Conservation (phyloP, 164 flowering plant species). For the Brasenia schreberi region DNA sequence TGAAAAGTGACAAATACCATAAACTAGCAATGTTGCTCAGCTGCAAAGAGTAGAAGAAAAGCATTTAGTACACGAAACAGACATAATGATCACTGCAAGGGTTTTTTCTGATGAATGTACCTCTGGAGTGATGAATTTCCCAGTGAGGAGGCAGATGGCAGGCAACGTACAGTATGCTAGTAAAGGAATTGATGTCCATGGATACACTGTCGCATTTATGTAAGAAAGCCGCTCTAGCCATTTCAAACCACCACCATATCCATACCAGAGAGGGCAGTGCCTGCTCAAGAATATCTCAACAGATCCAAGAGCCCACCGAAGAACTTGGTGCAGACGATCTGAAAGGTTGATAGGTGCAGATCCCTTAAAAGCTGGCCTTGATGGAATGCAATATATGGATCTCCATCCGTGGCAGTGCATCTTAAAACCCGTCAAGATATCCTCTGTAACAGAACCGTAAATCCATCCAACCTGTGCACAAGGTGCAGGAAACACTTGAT, state of each 20-base stretch:
- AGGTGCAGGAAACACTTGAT: too few species aligned
- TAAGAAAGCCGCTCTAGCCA: conserved; percentile 67
- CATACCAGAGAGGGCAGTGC: conserved; percentile 95
- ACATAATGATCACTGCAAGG: not conserved
- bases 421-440: conserved; percentile 88
- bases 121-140: conserved; percentile 86
- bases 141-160: conserved; percentile 86
- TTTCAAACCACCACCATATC: conserved; percentile 61
- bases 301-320: conserved; percentile 93
- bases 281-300: conserved; percentile 79
- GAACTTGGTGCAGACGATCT: conserved; percentile 86
- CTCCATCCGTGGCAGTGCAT: conserved; percentile 96
- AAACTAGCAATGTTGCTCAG: conserved; percentile 47
- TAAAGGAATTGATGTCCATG: conserved; percentile 74
- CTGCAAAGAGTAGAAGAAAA: conserved; percentile 18
- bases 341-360: conserved; percentile 98
- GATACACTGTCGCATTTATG: conserved; percentile 77
- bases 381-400: conserved; percentile 83
- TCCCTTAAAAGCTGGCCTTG: conserved; percentile 87
- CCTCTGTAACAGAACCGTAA: conserved; percentile 87
- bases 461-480: too few species aligned
- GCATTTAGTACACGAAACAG: too few species aligned
- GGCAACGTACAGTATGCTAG: conserved; percentile 86
- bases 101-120: conserved; percentile 21
- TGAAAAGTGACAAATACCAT: conserved; percentile 53